Evolutionary conservation across 2,329 filamentous ascomycete species (phyloP).

Genomic region (Apiospora hydei): DNA sequence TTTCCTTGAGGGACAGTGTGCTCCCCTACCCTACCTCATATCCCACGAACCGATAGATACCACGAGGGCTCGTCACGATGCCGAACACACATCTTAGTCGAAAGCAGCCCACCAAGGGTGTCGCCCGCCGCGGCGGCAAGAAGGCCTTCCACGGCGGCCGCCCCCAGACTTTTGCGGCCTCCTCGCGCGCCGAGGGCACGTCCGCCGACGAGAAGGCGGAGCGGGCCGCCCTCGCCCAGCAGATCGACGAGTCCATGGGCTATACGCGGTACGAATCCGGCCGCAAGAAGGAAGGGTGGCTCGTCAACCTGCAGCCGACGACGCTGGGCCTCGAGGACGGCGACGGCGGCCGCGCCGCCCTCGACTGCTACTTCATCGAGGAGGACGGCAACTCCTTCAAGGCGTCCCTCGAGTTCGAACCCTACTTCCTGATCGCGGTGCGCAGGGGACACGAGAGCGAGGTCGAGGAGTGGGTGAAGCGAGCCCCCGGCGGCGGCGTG

Average conservation of each 20-base stretch:
- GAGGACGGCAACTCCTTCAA: constrained; percentile 92
- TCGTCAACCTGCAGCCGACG: constrained; percentile 94
- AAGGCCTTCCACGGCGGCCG: constrained; percentile 72
- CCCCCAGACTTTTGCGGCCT: constrained; percentile 77
- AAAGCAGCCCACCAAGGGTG: constrained; percentile 69
- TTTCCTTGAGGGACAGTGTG: constrained; percentile 11
- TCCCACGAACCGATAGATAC: not conserved
- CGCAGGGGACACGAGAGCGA: constrained; percentile 89
- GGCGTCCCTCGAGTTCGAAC: constrained; percentile 93
- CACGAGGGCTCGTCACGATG: constrained; percentile 48
- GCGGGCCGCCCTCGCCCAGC: constrained; percentile 80
- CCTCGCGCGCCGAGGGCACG: constrained; percentile 80
- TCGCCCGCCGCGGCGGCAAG: constrained; percentile 73
- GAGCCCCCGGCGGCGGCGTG: constrained; percentile 78
- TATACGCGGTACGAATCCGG: constrained; percentile 92
- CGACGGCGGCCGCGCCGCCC: constrained; percentile 83
- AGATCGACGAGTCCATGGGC: constrained; percentile 94
- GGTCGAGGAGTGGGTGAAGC: constrained; percentile 93
- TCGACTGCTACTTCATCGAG: constrained; percentile 97
- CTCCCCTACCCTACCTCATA: not conserved
- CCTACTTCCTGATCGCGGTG: constrained; percentile 92
- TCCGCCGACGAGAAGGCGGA: constrained; percentile 94
- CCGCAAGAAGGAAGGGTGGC: constrained; percentile 82
- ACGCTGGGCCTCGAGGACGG: constrained; percentile 72
- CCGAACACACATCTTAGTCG: constrained; percentile 63